These are phyloP conservation scores for Tubosaeta sp. DNA, from an alignment of 768 basidiomycete species.

Conservation along the genomic window DNA sequence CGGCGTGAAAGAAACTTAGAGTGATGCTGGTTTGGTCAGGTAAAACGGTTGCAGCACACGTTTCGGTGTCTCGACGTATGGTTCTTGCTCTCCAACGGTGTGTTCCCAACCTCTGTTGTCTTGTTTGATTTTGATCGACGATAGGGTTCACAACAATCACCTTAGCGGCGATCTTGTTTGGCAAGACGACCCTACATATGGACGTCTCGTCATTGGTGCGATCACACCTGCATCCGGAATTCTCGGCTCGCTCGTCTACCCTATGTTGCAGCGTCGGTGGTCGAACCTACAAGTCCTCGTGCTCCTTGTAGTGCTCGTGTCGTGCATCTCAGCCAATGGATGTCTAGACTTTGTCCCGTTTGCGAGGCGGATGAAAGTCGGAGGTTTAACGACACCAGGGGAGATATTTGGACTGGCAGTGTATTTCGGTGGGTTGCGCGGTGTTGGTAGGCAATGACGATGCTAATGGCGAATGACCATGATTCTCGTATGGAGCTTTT, in stretches of 20 bases:
- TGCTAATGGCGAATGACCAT: slow-evolving; percentile 27
- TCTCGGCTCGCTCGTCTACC: slow-evolving; percentile 86
- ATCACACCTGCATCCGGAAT: no score
- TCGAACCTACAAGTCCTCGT: slow-evolving; percentile 66
- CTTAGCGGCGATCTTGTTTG: no score
- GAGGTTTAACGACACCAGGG: slow-evolving; percentile 69
- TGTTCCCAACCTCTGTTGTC: no score
- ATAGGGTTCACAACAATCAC: no score
- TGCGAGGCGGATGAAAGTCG: slow-evolving; percentile 49
- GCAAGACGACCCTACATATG: no score
- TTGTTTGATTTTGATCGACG: no score
- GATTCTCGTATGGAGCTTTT: no score
- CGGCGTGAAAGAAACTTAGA: slow-evolving; percentile 76
- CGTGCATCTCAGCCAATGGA: slow-evolving; percentile 72
- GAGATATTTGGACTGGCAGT: slow-evolving; percentile 86
- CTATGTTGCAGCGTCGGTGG: slow-evolving; percentile 65
- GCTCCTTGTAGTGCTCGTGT: slow-evolving; percentile 65
- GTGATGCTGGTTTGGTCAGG: slow-evolving; percentile 71
- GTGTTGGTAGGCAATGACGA: background rate
- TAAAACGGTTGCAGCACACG: no score
- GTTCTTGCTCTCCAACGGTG: no score
- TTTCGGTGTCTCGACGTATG: no score
- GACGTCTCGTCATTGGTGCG: no score
- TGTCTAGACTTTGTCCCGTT: slow-evolving; percentile 70
- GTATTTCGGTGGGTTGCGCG: slow-evolving; percentile 65